Percentiles rank a stretch among this genome's conserved stretches.
Conservation (phyloP, 441 rosid genomes). For the Raphanus hybrid region DNA sequence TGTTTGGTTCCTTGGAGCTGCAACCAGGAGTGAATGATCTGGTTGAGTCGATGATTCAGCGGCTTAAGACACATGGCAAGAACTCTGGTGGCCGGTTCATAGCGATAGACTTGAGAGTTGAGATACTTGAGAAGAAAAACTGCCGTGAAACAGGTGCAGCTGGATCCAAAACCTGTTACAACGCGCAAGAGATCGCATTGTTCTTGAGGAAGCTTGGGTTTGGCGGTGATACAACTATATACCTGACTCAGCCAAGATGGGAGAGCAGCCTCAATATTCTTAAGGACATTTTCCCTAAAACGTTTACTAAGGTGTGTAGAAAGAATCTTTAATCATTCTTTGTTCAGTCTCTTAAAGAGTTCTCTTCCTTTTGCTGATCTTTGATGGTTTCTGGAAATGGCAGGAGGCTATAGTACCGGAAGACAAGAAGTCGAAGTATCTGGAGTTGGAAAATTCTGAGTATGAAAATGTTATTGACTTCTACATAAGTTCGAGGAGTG, state of each 20-base stretch:
- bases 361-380: too few species aligned
- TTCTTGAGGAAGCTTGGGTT: slow-evolving; percentile 93
- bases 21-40: slow-evolving; percentile 71
- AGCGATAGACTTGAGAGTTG: slow-evolving; percentile 92
- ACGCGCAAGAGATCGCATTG: slow-evolving; percentile 73
- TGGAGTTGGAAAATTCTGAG: too few species aligned
- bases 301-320: slow-evolving; percentile 77
- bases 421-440: too few species aligned
- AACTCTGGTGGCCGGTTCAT: slow-evolving; percentile 76
- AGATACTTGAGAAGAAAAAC: slow-evolving; percentile 70
- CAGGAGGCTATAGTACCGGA: too few species aligned
- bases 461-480: too few species aligned
- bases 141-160: slow-evolving; percentile 54
- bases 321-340: not conserved
- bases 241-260: slow-evolving; percentile 95
- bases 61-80: slow-evolving; percentile 73
- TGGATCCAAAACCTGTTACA: slow-evolving; percentile 79
- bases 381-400: too few species aligned
- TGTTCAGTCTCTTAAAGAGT: not conserved
- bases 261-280: slow-evolving; percentile 77
- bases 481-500: too few species aligned
- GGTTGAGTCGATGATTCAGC: slow-evolving; percentile 75
- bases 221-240: slow-evolving; percentile 70
- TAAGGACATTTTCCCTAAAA: slow-evolving; percentile 87
- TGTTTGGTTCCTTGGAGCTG: slow-evolving; percentile 85